These are phyloP conservation scores for Perkinsus olseni DNA, from an alignment of 169 alveolate species.

Conservation along the genomic window DNA sequence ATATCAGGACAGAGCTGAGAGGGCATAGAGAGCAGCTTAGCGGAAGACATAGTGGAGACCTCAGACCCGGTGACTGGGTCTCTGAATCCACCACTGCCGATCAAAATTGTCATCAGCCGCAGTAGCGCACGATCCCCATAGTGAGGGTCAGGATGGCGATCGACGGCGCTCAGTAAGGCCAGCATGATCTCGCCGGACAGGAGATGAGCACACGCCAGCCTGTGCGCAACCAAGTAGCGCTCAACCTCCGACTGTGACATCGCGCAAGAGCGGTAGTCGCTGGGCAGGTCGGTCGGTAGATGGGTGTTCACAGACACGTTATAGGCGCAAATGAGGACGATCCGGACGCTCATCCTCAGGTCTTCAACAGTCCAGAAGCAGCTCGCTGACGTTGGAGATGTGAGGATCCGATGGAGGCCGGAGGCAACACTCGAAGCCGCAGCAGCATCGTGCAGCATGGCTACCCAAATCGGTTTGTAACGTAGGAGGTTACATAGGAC, in stretches of 20 bases:
- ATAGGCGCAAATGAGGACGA: neutral
- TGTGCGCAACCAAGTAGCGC: neutral
- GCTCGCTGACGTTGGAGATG: neutral
- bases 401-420: neutral
- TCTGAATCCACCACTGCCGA: neutral
- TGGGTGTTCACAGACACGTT: neutral
- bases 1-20: neutral
- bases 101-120: neutral
- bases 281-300: neutral
- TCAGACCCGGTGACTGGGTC: neutral
- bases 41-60: neutral
- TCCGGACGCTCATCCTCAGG: neutral
- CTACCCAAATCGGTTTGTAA: neutral
- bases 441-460: neutral
- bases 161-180: neutral
- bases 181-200: neutral
- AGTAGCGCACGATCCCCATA: neutral
- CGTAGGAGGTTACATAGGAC: neutral
- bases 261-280: neutral
- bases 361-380: neutral
- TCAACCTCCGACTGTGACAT: neutral
- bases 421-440: neutral
- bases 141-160: neutral
- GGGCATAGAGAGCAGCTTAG: neutral
- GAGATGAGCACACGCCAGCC: neutral